Evolutionary conservation across 225 moss, liverwort and hornwort species (phyloP).

Genomic region (Pseudisothecium myosuroides): DNA sequence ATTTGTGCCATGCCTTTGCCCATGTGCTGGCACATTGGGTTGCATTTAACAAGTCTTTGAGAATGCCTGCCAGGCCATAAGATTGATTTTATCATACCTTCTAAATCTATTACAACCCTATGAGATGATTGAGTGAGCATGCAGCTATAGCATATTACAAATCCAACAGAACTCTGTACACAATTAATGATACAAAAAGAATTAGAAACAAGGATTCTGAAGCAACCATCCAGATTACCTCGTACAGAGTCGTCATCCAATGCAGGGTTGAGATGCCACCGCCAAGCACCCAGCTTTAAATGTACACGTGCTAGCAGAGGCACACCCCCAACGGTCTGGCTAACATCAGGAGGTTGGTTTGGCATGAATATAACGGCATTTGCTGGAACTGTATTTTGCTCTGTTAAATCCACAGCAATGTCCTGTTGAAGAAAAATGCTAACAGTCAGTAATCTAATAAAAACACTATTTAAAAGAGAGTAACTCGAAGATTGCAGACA

Average conservation of each 20-base stretch:
- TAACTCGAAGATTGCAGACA: background rate
- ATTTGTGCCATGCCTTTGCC: slow-evolving; percentile 99
- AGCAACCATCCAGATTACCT: slow-evolving; percentile 29
- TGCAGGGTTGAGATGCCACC: slow-evolving; percentile 56
- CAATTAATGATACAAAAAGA: background rate
- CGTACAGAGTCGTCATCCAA: slow-evolving; percentile 69
- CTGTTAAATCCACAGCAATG: slow-evolving; percentile 28
- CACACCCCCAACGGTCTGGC: slow-evolving; percentile 18
- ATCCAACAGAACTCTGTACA: background rate
- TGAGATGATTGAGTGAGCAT: background rate
- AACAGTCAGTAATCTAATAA: background rate
- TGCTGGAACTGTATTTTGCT: slow-evolving; percentile 21
- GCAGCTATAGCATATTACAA: background rate
- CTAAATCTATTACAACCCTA: too few relatives aligned
- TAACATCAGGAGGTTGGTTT: slow-evolving; percentile 26
- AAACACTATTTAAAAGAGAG: background rate
- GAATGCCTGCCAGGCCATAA: slow-evolving; percentile 49
- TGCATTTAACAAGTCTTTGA: slow-evolving; percentile 50
- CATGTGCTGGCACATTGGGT: slow-evolving; percentile 65
- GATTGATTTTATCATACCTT: background rate
- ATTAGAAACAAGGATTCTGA: background rate
- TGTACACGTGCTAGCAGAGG: slow-evolving; percentile 81
- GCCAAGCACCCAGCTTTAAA: slow-evolving; percentile 91
- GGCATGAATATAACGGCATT: slow-evolving; percentile 26
- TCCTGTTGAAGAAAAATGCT: slow-evolving; percentile 13